phyloP scores from a whole-genome alignment of 805 yeast species.

The Saccharomycopsis capsularis region DNA sequence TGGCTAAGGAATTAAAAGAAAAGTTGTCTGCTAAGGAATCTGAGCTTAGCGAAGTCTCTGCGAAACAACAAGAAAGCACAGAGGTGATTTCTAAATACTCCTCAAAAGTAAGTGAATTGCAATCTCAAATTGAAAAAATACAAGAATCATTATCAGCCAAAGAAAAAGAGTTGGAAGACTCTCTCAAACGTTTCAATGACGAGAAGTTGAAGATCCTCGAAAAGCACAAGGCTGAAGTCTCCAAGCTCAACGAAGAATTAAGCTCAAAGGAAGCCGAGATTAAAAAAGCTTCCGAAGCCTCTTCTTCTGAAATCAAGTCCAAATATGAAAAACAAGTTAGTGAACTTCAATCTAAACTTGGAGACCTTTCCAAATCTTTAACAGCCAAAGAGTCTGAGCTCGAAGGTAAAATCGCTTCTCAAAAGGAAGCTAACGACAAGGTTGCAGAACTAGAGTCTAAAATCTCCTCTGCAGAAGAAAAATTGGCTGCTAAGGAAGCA shows the following conservation, averaged over 20 bases:
- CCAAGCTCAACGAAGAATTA: constrained; percentile 1
- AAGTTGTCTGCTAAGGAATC: not conserved
- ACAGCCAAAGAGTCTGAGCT: not conserved
- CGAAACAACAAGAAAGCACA: not conserved
- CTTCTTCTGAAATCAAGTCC: not conserved
- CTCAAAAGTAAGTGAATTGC: not conserved
- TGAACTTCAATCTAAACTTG: not conserved
- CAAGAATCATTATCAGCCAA: not conserved
- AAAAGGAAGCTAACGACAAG: not conserved
- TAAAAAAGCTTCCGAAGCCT: not conserved
- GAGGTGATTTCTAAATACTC: not conserved
- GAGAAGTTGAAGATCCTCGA: constrained; percentile 8
- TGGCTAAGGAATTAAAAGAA: constrained; percentile 8
- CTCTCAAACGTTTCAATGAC: not conserved
- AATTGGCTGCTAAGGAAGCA: constrained; percentile 1
- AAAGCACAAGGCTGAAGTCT: not conserved
- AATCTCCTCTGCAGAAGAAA: not conserved
- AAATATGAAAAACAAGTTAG: not conserved
- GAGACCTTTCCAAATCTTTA: not conserved
- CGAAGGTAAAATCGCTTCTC: not conserved
- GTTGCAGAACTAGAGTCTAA: constrained; percentile 7
- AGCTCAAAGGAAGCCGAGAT: constrained; percentile 1
- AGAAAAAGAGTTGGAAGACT: not conserved
- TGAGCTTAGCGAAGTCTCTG: constrained; percentile 1
- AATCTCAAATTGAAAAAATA: not conserved